These are phyloP conservation scores for Penicillium sp. DNA, from an alignment of 2,329 filamentous ascomycete genomes.

Conservation along the genomic window DNA sequence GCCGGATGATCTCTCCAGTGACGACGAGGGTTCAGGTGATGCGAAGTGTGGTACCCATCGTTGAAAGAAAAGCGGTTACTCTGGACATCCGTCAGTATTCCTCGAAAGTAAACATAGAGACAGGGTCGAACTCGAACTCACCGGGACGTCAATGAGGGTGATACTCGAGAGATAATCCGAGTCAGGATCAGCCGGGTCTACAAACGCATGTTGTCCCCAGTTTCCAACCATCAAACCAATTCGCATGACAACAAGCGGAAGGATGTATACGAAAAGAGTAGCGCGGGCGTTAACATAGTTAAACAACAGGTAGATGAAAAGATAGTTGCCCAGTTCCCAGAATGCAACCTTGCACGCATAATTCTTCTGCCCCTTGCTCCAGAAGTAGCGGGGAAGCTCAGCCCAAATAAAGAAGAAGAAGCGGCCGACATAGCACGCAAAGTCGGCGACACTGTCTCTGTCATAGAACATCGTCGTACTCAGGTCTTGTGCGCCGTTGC, in stretches of 20 bases:
- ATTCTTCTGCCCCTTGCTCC: constrained; percentile 58
- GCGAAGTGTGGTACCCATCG: constrained; percentile 63
- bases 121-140: constrained; percentile 45
- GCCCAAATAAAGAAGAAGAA: constrained; percentile 74
- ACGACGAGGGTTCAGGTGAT: constrained; percentile 73
- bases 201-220: constrained; percentile 81
- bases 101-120: not conserved
- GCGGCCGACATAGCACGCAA: constrained; percentile 69
- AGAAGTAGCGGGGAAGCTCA: constrained; percentile 73
- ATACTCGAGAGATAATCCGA: constrained; percentile 79
- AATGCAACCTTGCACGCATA: constrained; percentile 57
- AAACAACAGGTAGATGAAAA: constrained; percentile 53
- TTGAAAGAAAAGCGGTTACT: constrained; percentile 69
- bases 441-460: constrained; percentile 65
- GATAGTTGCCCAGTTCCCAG: constrained; percentile 63
- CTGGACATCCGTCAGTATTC: constrained; percentile 42
- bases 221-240: constrained; percentile 78
- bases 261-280: constrained; percentile 63
- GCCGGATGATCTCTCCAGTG: constrained; percentile 81
- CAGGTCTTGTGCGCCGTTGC: constrained; percentile 73
- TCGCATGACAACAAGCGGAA: constrained; percentile 66
- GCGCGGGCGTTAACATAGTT: constrained; percentile 53
- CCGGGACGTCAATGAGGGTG: constrained; percentile 74
- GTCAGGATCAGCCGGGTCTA: constrained; percentile 71
- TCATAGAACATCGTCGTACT: constrained; percentile 76